phyloP scores from a whole-genome alignment of 495 filamentous ascomycete genomes.

The Podospora anserina region DNA sequence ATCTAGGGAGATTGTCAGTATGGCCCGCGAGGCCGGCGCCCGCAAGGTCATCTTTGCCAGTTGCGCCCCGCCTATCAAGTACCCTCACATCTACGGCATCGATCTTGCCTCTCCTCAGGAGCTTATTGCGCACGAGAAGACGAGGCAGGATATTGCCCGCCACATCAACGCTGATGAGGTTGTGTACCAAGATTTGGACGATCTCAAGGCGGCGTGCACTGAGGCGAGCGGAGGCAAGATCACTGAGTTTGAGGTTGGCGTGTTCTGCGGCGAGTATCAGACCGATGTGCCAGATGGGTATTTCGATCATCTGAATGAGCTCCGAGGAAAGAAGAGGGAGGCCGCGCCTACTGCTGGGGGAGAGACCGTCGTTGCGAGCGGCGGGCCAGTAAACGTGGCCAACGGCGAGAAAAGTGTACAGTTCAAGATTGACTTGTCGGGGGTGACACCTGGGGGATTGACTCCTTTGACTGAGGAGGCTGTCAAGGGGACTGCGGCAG shows the following conservation, averaged over 20 bases:
- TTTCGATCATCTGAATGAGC: constrained; percentile 76
- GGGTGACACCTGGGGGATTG: constrained; percentile 2
- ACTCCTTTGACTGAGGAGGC: neutral
- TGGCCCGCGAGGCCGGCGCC: constrained; percentile 90
- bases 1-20: constrained; percentile 82
- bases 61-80: constrained; percentile 80
- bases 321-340: constrained; percentile 68
- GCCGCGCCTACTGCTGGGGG: neutral
- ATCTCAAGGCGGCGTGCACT: constrained; percentile 76
- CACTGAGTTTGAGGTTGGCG: constrained; percentile 82
- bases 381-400: constrained; percentile 26
- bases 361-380: constrained; percentile 15
- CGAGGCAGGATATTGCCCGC: constrained; percentile 63
- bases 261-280: constrained; percentile 89
- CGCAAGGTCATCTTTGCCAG: constrained; percentile 87
- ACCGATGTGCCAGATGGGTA: constrained; percentile 81
- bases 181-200: constrained; percentile 83
- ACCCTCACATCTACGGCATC: constrained; percentile 73
- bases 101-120: constrained; percentile 81
- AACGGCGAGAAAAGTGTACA: constrained; percentile 4
- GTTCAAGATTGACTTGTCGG: neutral
- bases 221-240: constrained; percentile 57
- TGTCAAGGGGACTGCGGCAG: constrained; percentile 1
- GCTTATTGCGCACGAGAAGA: constrained; percentile 78
- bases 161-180: constrained; percentile 89